These are phyloP conservation scores for Debaryomycetaceae sp. DNA, from an alignment of 1,139 yeast genomes.

Conservation along the genomic window DNA sequence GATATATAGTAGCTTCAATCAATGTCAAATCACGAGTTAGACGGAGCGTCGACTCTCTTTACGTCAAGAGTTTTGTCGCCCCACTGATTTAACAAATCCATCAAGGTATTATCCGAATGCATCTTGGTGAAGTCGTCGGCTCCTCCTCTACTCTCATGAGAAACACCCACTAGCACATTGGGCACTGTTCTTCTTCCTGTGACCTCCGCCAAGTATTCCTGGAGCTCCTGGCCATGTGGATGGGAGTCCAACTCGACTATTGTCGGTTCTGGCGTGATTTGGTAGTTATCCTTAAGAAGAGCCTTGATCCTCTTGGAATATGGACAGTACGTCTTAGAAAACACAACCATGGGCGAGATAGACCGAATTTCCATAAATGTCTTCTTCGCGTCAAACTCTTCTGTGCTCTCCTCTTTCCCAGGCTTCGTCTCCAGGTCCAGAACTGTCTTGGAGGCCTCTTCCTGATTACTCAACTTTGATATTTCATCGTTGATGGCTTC, in stretches of 20 bases:
- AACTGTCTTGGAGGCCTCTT: constrained; percentile 4
- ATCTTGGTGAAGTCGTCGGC: constrained; percentile 71
- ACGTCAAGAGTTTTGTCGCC: constrained; percentile 56
- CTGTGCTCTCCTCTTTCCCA: constrained; percentile 15
- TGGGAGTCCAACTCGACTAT: constrained; percentile 84
- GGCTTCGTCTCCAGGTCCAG: constrained; percentile 6
- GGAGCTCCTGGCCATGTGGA: constrained; percentile 59
- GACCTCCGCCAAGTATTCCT: constrained; percentile 51
- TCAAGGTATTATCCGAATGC: constrained; percentile 54
- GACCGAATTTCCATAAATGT: constrained; percentile 58
- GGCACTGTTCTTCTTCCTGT: constrained; percentile 73
- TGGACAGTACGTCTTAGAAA: constrained; percentile 73
- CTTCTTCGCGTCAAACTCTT: constrained; percentile 54
- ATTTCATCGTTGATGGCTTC: constrained; percentile 41
- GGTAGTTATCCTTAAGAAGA: constrained; percentile 59
- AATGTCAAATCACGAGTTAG: constrained; percentile 28
- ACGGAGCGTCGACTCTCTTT: constrained; percentile 54
- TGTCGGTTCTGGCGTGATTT: constrained; percentile 65
- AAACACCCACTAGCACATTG: constrained; percentile 59
- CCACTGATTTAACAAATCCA: constrained; percentile 53
- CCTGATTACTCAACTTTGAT: constrained; percentile 18
- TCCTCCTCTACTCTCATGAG: constrained; percentile 61
- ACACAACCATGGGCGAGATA: constrained; percentile 66
- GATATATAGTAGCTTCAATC: neutral
- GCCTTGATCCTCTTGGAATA: constrained; percentile 69